Conservation (phyloP, 169 alveolate species). For the Plasmodium ovale region DNA sequence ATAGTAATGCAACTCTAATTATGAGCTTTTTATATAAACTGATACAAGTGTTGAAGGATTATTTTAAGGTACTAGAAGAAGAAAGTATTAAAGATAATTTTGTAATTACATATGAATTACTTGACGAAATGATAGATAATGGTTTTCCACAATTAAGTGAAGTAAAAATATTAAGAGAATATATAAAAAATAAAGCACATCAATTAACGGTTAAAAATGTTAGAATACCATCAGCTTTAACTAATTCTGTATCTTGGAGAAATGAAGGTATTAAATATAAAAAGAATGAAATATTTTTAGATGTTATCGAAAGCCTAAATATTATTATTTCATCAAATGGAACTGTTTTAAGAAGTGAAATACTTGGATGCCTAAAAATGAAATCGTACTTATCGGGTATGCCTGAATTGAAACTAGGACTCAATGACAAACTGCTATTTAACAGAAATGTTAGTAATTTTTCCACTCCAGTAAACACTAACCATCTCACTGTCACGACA, state of each 20-base stretch:
- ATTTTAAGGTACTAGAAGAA: slow-evolving; percentile 97
- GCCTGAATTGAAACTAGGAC: slow-evolving; percentile 99
- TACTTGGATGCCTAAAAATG: slow-evolving; percentile 97
- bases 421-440: slow-evolving; percentile 95
- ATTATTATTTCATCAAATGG: slow-evolving; percentile 90
- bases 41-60: slow-evolving; percentile 92
- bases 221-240: slow-evolving; percentile 94
- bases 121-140: slow-evolving; percentile 99
- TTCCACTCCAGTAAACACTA: slow-evolving; percentile 18
- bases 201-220: slow-evolving; percentile 85
- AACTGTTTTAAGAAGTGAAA: slow-evolving; percentile 96
- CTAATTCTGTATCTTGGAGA: slow-evolving; percentile 96
- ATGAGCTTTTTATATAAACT: slow-evolving; percentile 83
- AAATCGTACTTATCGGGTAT: slow-evolving; percentile 97
- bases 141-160: slow-evolving; percentile 99
- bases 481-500: neutral
- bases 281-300: slow-evolving; percentile 99
- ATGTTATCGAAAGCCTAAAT: slow-evolving; percentile 98
- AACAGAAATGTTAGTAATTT: slow-evolving; percentile 78
- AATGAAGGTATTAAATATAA: slow-evolving; percentile 98
- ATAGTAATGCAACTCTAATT: slow-evolving; percentile 83
- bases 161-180: slow-evolving; percentile 81
- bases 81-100: slow-evolving; percentile 99
- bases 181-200: slow-evolving; percentile 91
- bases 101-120: slow-evolving; percentile 97